phyloP scores from a whole-genome alignment of 345 rosid genomes.

The Hirschfeldia incana region DNA sequence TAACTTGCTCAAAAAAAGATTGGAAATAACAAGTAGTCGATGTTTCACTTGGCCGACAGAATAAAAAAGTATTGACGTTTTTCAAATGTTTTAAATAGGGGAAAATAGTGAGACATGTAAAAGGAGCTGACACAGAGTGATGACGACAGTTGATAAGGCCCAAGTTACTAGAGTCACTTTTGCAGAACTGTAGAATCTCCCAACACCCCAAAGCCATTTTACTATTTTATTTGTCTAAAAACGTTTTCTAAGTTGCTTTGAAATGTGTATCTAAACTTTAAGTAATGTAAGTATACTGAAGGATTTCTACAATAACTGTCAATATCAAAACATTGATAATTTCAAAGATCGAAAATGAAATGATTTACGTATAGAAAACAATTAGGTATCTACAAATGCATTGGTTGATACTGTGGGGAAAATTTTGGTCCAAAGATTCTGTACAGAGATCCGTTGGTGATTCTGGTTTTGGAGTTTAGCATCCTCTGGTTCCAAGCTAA shows the following conservation, averaged over 20 bases:
- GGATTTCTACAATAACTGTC: background rate
- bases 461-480: constrained; percentile 39
- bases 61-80: background rate
- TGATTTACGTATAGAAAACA: constrained; percentile 3
- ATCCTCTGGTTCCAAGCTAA: constrained; percentile 35
- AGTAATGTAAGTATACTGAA: background rate
- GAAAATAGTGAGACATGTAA: constrained; percentile 28
- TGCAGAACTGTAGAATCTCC: constrained; percentile 35
- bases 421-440: constrained; percentile 35
- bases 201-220: constrained; percentile 13
- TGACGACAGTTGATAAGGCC: constrained; percentile 35
- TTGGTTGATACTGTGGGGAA: constrained; percentile 27
- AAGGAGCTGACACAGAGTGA: constrained; percentile 34
- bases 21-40: background rate
- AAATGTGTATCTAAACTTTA: background rate
- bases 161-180: constrained; percentile 40
- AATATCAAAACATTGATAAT: background rate
- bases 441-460: constrained; percentile 40
- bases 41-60: constrained; percentile 30
- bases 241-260: background rate
- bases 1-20: background rate
- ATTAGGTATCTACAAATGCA: constrained; percentile 5
- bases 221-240: background rate
- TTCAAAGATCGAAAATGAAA: background rate
- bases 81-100: constrained; percentile 25